phyloP scores from a whole-genome alignment of 2,329 filamentous ascomycete species.

The Diaporthe australafricana region DNA sequence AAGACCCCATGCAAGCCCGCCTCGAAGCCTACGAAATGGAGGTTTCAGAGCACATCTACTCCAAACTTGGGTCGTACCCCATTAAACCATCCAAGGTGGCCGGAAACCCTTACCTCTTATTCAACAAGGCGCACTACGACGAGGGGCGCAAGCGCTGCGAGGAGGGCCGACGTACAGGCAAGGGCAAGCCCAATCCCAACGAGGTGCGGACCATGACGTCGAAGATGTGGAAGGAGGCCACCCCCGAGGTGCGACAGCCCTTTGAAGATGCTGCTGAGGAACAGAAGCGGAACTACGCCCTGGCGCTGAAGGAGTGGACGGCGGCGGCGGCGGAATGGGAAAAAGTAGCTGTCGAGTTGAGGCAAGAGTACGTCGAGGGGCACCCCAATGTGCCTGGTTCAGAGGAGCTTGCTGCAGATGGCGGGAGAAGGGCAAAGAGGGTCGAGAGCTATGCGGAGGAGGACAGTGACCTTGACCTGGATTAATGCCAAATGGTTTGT shows the following conservation, averaged over 20 bases:
- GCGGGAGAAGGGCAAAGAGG: constrained; percentile 42
- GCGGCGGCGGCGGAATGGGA: constrained; percentile 79
- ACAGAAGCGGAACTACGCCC: constrained; percentile 75
- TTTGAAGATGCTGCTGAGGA: constrained; percentile 80
- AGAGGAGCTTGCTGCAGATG: constrained; percentile 41
- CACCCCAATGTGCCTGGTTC: constrained; percentile 59
- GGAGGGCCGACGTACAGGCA: constrained; percentile 72
- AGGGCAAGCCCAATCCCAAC: constrained; percentile 76
- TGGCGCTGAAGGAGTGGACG: constrained; percentile 69
- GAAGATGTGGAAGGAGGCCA: constrained; percentile 88
- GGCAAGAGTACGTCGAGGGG: constrained; percentile 63
- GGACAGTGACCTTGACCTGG: constrained; percentile 49
- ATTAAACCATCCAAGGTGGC: constrained; percentile 78
- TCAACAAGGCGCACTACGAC: constrained; percentile 83
- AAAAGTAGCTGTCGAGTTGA: constrained; percentile 67
- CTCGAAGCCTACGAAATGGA: constrained; percentile 68
- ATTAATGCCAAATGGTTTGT: constrained; percentile 29
- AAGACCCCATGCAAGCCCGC: constrained; percentile 63
- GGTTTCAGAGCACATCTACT: constrained; percentile 62
- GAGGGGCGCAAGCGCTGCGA: constrained; percentile 69
- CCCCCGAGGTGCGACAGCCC: constrained; percentile 77
- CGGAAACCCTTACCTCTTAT: constrained; percentile 89
- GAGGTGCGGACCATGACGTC: constrained; percentile 89
- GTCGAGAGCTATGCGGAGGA: constrained; percentile 54
- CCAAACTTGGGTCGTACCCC: constrained; percentile 79